Conservation (phyloP, 78 protist species). For the Speleostelium caveatum region DNA sequence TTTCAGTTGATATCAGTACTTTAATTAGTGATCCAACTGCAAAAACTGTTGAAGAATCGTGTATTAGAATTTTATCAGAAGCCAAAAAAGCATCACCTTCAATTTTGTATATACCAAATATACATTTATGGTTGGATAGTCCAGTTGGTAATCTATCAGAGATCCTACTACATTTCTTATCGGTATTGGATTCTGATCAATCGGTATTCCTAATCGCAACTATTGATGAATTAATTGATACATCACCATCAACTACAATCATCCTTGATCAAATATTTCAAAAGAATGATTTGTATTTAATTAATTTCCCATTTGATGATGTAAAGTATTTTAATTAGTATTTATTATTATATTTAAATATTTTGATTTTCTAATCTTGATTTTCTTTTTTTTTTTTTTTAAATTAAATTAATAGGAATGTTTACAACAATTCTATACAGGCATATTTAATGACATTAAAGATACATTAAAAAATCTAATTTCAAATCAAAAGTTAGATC, state of each 20-base stretch:
- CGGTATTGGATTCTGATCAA: slow-evolving; percentile 32
- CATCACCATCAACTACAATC: not conserved
- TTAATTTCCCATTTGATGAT: no score
- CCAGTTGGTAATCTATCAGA: slow-evolving; percentile 36
- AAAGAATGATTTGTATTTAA: no score
- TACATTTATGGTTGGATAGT: slow-evolving; percentile 33
- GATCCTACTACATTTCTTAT: slow-evolving; percentile 3
- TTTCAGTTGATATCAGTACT: slow-evolving; percentile 47
- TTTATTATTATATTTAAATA: no score
- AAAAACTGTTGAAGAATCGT: slow-evolving; percentile 70
- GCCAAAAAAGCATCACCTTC: slow-evolving; percentile 54
- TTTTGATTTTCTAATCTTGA: no score
- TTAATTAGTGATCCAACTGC: slow-evolving; percentile 42
- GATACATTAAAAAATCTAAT: not conserved
- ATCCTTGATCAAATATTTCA: no score
- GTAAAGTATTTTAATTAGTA: no score
- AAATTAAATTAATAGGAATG: not conserved
- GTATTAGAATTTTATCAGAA: slow-evolving; percentile 49
- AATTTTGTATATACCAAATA: slow-evolving; percentile 60
- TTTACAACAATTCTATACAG: slow-evolving; percentile 1
- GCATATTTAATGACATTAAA: slow-evolving; percentile 12
- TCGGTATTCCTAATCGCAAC: slow-evolving; percentile 59
- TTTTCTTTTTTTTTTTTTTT: no score
- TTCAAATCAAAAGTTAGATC: not conserved
- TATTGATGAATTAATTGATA: not conserved